A percentile compares a stretch with the other conserved stretches of the same genome.
phyloP scores from a whole-genome alignment of 2,329 filamentous ascomycete genomes.

The Nemania sp. region DNA sequence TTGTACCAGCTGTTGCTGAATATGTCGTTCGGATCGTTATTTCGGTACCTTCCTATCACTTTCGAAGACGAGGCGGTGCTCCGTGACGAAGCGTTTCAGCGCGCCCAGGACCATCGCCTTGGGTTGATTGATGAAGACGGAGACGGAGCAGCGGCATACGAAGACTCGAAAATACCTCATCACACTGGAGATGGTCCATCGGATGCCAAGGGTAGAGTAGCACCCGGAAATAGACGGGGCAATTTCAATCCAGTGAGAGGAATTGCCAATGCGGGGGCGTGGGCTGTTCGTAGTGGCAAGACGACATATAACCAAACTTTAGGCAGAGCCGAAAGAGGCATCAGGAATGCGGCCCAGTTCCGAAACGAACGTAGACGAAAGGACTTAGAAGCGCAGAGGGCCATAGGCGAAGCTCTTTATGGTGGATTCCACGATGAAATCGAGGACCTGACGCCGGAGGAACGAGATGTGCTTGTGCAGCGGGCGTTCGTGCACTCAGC shows the following conservation, averaged over 20 bases:
- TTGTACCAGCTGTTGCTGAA: conserved; percentile 83
- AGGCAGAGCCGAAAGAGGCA: conserved; percentile 45
- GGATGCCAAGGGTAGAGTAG: conserved; percentile 32
- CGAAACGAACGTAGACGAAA: conserved; percentile 53
- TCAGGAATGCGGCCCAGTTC: conserved; percentile 52
- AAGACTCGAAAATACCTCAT: conserved; percentile 46
- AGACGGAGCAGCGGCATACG: conserved; percentile 44
- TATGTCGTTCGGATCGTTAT: conserved; percentile 78
- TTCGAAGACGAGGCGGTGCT: conserved; percentile 92
- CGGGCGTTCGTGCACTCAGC: conserved; percentile 92
- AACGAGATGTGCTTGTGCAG: conserved; percentile 81
- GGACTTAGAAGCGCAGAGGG: conserved; percentile 72
- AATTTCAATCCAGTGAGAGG: conserved; percentile 49
- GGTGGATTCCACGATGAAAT: conserved; percentile 89
- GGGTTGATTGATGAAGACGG: conserved; percentile 59
- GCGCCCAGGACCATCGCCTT: conserved; percentile 72
- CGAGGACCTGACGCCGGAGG: conserved; percentile 88
- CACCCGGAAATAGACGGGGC: conserved; percentile 33
- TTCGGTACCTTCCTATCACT: conserved; percentile 89
- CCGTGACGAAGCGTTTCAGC: conserved; percentile 87
- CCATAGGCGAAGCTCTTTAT: conserved; percentile 80
- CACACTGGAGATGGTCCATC: conserved; percentile 48
- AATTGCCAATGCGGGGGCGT: conserved; percentile 51
- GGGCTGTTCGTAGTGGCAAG: conserved; percentile 54
- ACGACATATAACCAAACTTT: conserved; percentile 52